phyloP scores from a whole-genome alignment of 441 rosid genomes.

The Pelargonium australe region DNA sequence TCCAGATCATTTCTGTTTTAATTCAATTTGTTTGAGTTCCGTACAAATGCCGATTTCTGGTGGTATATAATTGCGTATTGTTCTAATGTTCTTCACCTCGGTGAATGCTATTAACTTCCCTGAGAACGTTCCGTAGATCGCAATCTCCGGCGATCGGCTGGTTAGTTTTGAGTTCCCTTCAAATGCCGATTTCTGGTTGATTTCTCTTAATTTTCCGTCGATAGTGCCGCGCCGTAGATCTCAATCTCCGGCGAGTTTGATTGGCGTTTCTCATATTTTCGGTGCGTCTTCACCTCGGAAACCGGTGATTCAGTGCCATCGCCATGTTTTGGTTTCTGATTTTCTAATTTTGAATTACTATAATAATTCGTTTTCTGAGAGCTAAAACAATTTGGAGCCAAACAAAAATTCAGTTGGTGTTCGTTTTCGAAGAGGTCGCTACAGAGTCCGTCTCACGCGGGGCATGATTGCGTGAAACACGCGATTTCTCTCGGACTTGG shows the following conservation, averaged over 20 bases:
- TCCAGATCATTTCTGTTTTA: background rate
- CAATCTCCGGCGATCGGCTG: background rate
- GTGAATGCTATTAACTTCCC: background rate
- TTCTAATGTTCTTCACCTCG: too few species aligned
- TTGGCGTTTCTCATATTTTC: too few species aligned
- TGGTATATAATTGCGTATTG: background rate
- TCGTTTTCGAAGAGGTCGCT: background rate
- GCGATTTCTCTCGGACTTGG: background rate
- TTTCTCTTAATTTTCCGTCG: background rate
- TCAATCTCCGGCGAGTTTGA: too few species aligned
- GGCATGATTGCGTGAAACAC: conserved; percentile 1
- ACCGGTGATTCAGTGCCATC: background rate
- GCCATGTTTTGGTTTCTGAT: background rate
- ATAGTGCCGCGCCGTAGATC: too few species aligned
- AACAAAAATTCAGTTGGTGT: conserved; percentile 9
- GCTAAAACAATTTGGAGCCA: conserved; percentile 4
- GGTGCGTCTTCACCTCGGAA: too few species aligned
- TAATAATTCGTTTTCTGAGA: background rate
- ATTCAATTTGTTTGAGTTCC: background rate
- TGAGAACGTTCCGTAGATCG: background rate
- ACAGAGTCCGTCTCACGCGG: background rate
- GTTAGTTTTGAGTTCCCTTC: background rate
- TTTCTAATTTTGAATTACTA: background rate
- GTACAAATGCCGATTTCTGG: background rate
- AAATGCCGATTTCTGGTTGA: background rate